Percentiles rank a stretch among this genome's conserved stretches.
Evolutionary conservation across 495 filamentous ascomycete genomes (phyloP).

Genomic region (Apiosordaria backusii): DNA sequence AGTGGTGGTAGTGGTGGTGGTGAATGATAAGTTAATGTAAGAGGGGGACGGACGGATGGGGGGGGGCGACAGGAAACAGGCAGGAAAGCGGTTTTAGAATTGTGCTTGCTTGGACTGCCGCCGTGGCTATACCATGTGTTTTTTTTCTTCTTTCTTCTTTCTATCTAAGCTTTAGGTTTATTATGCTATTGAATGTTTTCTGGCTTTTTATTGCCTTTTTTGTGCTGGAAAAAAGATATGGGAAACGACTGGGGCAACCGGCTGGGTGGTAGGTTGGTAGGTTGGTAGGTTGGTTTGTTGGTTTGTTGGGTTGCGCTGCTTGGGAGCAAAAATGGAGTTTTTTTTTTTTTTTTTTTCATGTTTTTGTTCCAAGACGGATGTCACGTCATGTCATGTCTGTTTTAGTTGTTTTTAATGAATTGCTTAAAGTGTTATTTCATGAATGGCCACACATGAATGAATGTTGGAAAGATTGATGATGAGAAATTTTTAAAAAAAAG

Average conservation of each 20-base stretch:
- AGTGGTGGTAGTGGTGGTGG: too few relatives aligned
- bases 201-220: not conserved
- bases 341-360: not conserved
- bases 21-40: not conserved
- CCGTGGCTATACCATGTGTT: not conserved
- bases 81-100: not conserved
- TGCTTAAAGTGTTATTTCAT: not conserved
- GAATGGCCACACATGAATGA: too few relatives aligned
- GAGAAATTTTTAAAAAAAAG: not conserved
- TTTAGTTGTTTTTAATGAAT: not conserved
- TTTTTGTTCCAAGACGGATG: not conserved
- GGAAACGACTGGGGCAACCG: not conserved
- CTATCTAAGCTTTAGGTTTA: not conserved
- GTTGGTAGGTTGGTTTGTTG: not conserved
- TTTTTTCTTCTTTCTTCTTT: constrained; percentile 9
- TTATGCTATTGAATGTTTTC: not conserved
- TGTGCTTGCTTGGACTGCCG: not conserved
- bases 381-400: not conserved
- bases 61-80: not conserved
- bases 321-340: not conserved
- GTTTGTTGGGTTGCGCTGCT: not conserved
- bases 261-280: not conserved
- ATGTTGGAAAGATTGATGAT: not conserved
- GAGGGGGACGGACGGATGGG: too few relatives aligned
- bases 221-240: not conserved